Base-by-base conservation (phyloP, 2,329 filamentous ascomycete genomes). In the Apiospora marii region DNA sequence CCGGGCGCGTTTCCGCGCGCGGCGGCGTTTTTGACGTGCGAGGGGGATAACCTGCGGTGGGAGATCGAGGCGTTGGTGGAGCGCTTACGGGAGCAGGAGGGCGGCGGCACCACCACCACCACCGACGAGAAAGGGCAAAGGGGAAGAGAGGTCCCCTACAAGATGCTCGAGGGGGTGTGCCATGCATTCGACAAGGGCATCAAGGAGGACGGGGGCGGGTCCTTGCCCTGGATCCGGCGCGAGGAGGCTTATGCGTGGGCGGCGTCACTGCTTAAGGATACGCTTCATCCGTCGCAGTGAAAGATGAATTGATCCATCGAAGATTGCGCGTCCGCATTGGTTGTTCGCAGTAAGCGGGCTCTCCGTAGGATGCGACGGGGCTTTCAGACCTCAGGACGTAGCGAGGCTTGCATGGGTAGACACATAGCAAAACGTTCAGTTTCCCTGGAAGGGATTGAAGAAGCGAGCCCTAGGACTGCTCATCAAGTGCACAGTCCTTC, bases 181-280 rank as follows among this genome's bases (percentile, higher is more conserved):
- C 58, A 64, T 41, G 58, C 30, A 8, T 64, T 64, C 6, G 58
- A 64, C 3, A 64, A 64, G 58, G 58, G 58, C 8, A n/a, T 64
- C 34, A n/a, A 41, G 10, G 58, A n/a, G 10, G 58, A 41, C 22
- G 19, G 34, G 0, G 12, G 34, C 5, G 34, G 58, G 6, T 64
- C 58, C 1, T 19, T 64, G 8, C 2, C 34, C 8, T 64, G 58
- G 58, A 41, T 22, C 19, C 30, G 58, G 58, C 58, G 58, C 30
- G 58, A 64, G 19, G 58, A 64, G 22, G 58, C 58, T 41, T 64
- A 64, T 41, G 58, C 58, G 2, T 64, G 58, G 58, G 58, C 58
- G 34, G 58, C 58, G 34, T 41, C 34, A 19, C 34, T 64, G 58
- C 58, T 64, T 30, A 64, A 24, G 8, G 34, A 41, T 6, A 7